Evolutionary conservation across 352 stramenopile species (phyloP).

Genomic region (Aphanomyces euteiches): DNA sequence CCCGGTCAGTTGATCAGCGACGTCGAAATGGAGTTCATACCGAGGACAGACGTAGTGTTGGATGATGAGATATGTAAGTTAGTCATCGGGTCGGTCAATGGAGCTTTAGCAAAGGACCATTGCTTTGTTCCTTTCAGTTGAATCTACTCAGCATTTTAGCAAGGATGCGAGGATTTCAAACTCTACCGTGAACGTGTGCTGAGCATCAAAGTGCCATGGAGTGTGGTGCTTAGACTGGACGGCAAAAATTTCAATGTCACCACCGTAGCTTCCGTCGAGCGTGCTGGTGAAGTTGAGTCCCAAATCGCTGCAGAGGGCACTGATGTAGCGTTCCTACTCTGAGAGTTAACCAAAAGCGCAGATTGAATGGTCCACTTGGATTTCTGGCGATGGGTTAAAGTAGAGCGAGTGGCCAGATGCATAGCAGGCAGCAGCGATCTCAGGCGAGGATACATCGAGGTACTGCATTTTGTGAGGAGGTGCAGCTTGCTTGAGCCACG

Average conservation of each 20-base stretch:
- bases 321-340: constrained; percentile 5
- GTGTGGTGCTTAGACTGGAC: constrained; percentile 3
- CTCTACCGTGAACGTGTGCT: constrained; percentile 16
- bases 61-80: constrained; percentile 15
- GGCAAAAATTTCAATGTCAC: constrained; percentile 24
- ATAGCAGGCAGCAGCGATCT: constrained; percentile 12
- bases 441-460: constrained; percentile 11
- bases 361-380: neutral
- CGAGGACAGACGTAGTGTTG: constrained; percentile 19
- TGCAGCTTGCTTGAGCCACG: constrained; percentile 13
- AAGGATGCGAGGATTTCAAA: neutral
- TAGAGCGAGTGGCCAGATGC: constrained; percentile 16
- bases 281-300: constrained; percentile 21
- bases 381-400: constrained; percentile 22
- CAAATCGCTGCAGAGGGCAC: constrained; percentile 3
- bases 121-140: constrained; percentile 17
- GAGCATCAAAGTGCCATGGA: constrained; percentile 18
- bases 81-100: constrained; percentile 12
- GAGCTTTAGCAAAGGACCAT: constrained; percentile 9
- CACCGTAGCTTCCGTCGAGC: constrained; percentile 12
- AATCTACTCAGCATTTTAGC: neutral
- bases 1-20: neutral
- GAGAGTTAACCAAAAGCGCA: neutral
- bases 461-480: constrained; percentile 7
- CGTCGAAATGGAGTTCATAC: neutral